Evolutionary conservation across 1,284 basidiomycete species (phyloP), one percentile per base, ranked within the genome.

Genomic region (Lentinula novae-zelandiae): DNA sequence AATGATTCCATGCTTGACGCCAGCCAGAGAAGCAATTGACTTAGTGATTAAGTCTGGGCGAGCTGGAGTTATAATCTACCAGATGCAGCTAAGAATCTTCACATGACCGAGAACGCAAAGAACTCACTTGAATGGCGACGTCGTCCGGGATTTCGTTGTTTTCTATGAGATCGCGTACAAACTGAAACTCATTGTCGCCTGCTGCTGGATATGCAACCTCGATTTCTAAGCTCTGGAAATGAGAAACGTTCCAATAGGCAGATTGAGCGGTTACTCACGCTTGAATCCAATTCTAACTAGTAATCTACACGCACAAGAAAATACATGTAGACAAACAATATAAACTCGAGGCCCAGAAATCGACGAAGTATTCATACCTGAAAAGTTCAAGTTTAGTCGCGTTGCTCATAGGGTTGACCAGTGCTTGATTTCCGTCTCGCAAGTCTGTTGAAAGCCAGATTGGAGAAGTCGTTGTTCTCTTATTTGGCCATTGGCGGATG

Each of bases 401-500:
- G 65, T 89, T 86, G 10, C 86, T 91, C 93, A 96, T 96, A 48
- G 93, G 90, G 67, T 90, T 91, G n/a, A 87, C 87, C 51, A 92
- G 82, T 62, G 90, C 89, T 77, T 96, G 93, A 73, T 96, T 96
- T 31, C 93, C 93, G 77, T 96, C 93, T 62, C 93, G 83, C 50
- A 96, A 83, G 75, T 96, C 94, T 22, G 93, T 95, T 22, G 90
- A 92, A 62, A 94, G 82, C 93, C 93, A 96, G 63, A 92, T 89
- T 27, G 93, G 94, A 3, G 91, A 77, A 60, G 80, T 80, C 15
- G 79, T 79, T 65, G 85, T 85, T 54, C 85, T 81, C 70, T 87
- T 85, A 60, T 83, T 80, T 5, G 93, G 94, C 93, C 93, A 96
- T 76, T 85, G 83, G 63, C 93, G 84, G 68, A 86, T 80, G 39